Evolutionary conservation across 495 filamentous ascomycete genomes (phyloP), one percentile per base, ranked within the genome.

Genomic region (Cryomyces minteri): DNA sequence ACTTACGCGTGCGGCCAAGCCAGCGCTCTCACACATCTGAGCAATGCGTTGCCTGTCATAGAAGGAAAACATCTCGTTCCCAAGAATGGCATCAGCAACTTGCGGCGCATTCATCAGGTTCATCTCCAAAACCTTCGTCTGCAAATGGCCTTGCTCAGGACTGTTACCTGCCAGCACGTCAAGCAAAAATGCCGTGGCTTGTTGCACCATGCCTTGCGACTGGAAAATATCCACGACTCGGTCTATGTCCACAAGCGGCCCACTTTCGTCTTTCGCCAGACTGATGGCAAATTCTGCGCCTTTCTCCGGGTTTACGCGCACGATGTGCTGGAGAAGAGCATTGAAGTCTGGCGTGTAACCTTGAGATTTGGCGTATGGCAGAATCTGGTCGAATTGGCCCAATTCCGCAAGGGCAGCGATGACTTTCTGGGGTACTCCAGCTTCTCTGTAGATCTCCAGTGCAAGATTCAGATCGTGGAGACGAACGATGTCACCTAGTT

Each of bases 151-250:
- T 49, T 99, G 86, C 61, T 96, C 92, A 4, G 88, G 88, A 54
- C 80, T 80, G 67, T 99, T 94, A 45, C 83, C 82, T 62, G 90
- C 85, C 39, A 99, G 69, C 11, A 84, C 88, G 61, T 96, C 92
- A 28, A 99, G 72, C 32, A 99, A 67, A 75, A 99, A 96, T 14
- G 88, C 88, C 6, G 90, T 99, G 6, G 88, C 90, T 58, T 93
- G 85, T 61, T 96, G 90, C 41, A 94, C 73, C 87, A 96, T 92
- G 61, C 85, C 86, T 62, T 95, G 90, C 25, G 88, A 85, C 58
- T 92, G 75, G 75, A 99, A 99, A 39, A 99, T 83, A 60, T 96
- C 88, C 33, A 96, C 84, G 14, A 94, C 84, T 30, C 90, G 87
- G 55, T 94, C 87, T 48, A 99, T 74, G 50, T 95, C 88, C 49